A percentile compares a stretch with the other conserved stretches of the same genome.
These are phyloP conservation scores for Neofusicoccum parvum DNA, from an alignment of 2,329 filamentous ascomycete species.

Conservation along the genomic window DNA sequence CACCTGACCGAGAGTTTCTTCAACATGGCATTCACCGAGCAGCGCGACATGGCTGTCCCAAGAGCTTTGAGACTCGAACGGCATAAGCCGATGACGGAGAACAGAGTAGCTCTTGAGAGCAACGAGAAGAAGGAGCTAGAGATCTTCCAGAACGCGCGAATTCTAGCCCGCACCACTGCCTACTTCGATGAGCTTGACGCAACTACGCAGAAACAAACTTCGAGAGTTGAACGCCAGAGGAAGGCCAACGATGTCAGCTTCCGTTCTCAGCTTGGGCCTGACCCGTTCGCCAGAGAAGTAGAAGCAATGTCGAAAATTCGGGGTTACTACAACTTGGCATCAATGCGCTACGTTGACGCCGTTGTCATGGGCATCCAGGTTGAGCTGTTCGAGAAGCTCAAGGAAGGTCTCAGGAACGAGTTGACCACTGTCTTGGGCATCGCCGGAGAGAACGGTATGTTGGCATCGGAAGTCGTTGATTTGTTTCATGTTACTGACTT, in stretches of 20 bases:
- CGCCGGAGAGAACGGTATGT: background rate
- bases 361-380: constrained; percentile 44
- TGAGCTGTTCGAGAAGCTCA: constrained; percentile 29
- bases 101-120: constrained; percentile 26
- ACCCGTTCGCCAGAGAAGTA: constrained; percentile 63
- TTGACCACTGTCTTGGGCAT: constrained; percentile 25
- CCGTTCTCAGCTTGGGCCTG: constrained; percentile 50
- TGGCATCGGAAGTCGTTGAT: too few relatives aligned
- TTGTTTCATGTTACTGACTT: too few relatives aligned
- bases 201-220: constrained; percentile 22
- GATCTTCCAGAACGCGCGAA: constrained; percentile 31
- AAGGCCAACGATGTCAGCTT: constrained; percentile 31
- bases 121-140: constrained; percentile 27
- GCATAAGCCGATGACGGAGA: constrained; percentile 39
- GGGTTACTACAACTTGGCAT: constrained; percentile 70
- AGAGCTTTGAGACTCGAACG: constrained; percentile 36
- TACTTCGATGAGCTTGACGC: constrained; percentile 31
- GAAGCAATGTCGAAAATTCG: constrained; percentile 64
- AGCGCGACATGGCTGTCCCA: constrained; percentile 25
- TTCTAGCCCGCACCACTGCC: constrained; percentile 28
- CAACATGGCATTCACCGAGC: constrained; percentile 29
- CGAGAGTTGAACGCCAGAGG: constrained; percentile 32
- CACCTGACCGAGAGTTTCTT: constrained; percentile 33
- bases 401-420: constrained; percentile 24
- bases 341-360: constrained; percentile 63